Percentiles rank a stretch among this genome's conserved stretches.
Conservation (phyloP, 2,329 filamentous ascomycete species). For the Didymella pomorum region DNA sequence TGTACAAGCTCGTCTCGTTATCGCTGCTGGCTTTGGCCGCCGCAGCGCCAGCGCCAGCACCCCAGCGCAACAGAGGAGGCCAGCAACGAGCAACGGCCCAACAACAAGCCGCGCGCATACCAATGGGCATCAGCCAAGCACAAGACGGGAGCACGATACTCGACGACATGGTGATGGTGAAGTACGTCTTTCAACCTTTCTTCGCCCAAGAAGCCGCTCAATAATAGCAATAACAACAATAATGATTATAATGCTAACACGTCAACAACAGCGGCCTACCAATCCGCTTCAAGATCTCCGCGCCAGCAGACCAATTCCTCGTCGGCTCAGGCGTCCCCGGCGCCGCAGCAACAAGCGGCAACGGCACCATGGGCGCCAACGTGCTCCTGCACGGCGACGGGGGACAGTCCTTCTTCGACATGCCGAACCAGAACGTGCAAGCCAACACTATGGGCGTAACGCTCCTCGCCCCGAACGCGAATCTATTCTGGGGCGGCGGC, state of each 20-base stretch:
- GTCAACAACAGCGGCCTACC: constrained; percentile 55
- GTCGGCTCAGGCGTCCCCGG: constrained; percentile 60
- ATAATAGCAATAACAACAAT: not conserved
- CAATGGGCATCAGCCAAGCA: constrained; percentile 52
- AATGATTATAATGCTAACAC: not conserved
- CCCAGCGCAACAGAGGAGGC: constrained; percentile 35
- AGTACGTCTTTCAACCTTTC: no score
- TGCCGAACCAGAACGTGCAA: constrained; percentile 64
- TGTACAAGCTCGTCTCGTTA: constrained; percentile 30
- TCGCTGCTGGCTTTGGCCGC: constrained; percentile 33
- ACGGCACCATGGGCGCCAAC: constrained; percentile 57
- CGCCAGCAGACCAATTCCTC: constrained; percentile 63
- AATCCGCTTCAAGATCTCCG: constrained; percentile 65
- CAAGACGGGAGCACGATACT: constrained; percentile 65
- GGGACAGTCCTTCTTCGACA: constrained; percentile 66
- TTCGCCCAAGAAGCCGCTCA: no score
- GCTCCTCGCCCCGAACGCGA: constrained; percentile 62
- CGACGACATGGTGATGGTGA: constrained; percentile 62
- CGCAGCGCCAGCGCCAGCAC: constrained; percentile 29
- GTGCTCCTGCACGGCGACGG: constrained; percentile 68
- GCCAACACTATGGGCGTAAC: constrained; percentile 62
- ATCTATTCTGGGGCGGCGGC: constrained; percentile 66
- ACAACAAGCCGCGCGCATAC: constrained; percentile 47
- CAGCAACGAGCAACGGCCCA: constrained; percentile 38
- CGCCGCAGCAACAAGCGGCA: constrained; percentile 47